A percentile compares a stretch with the other conserved stretches of the same genome.
phyloP scores from a whole-genome alignment of 768 basidiomycete genomes.

The Tremella yokohamensis region DNA sequence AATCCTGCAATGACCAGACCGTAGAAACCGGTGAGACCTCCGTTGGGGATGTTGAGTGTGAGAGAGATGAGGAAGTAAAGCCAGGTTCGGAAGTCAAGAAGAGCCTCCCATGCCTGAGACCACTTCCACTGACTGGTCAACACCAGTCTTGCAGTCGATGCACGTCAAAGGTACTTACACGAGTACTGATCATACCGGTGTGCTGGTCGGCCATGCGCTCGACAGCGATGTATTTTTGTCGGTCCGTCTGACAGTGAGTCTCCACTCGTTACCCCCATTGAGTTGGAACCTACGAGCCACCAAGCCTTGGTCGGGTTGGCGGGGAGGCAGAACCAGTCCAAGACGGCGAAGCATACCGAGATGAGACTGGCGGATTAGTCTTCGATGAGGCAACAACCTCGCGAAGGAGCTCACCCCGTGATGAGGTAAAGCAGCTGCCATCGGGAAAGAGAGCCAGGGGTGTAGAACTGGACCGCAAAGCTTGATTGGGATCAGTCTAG shows the following conservation, averaged over 20 bases:
- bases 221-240: slow-evolving; percentile 34
- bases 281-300: slow-evolving; percentile 26
- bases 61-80: slow-evolving; percentile 35
- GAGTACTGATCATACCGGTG: slow-evolving; percentile 36
- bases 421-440: slow-evolving; percentile 38
- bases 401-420: slow-evolving; percentile 17
- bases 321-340: slow-evolving; percentile 20
- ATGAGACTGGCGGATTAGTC: slow-evolving; percentile 17
- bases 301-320: slow-evolving; percentile 30
- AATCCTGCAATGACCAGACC: slow-evolving; percentile 22
- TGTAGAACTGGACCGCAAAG: background rate
- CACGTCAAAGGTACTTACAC: slow-evolving; percentile 10
- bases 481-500: background rate
- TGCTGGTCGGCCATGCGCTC: slow-evolving; percentile 24
- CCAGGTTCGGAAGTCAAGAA: slow-evolving; percentile 34
- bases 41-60: slow-evolving; percentile 37
- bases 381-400: no score
- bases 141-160: background rate
- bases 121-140: slow-evolving; percentile 10
- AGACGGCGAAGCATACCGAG: background rate
- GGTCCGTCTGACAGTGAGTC: slow-evolving; percentile 10
- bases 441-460: slow-evolving; percentile 3
- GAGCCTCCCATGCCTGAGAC: slow-evolving; percentile 28
- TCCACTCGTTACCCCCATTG: background rate
- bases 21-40: slow-evolving; percentile 31